These are phyloP conservation scores for Paulownia fortunei DNA, from an alignment of 257 asterid species.

Conservation along the genomic window DNA sequence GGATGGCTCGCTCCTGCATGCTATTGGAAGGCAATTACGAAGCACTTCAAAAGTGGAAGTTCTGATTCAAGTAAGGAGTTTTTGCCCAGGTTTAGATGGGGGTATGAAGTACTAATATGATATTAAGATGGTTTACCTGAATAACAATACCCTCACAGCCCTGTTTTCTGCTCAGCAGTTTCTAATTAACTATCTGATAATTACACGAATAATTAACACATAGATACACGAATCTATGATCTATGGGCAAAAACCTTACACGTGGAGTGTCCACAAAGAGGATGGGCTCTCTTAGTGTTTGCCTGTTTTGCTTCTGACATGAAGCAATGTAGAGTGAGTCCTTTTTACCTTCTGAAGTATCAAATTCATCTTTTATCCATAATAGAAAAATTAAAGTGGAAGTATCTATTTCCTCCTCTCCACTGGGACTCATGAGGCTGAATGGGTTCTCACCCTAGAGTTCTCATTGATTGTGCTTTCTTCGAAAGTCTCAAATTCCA, in stretches of 20 bases:
- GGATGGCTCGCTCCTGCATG: slow-evolving; percentile 63
- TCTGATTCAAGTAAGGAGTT: slow-evolving; percentile 68
- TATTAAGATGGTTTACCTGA: not conserved
- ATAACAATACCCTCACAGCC: not conserved
- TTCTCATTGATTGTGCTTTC: not conserved
- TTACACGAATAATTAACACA: not conserved
- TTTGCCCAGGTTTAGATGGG: slow-evolving; percentile 12
- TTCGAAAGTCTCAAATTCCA: not conserved
- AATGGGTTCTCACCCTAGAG: not conserved
- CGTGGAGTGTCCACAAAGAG: not conserved
- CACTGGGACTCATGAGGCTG: not conserved
- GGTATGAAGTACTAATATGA: not conserved
- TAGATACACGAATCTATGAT: not conserved
- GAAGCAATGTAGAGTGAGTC: not conserved
- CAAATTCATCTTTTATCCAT: not conserved
- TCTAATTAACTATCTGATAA: not conserved
- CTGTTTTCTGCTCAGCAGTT: slow-evolving; percentile 7
- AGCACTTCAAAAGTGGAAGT: slow-evolving; percentile 68
- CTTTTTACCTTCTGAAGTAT: slow-evolving; percentile 1
- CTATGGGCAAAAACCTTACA: slow-evolving; percentile 3
- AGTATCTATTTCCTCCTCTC: slow-evolving; percentile 17
- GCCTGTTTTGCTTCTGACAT: not conserved
- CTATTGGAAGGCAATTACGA: slow-evolving; percentile 72
- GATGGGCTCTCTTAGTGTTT: not conserved
- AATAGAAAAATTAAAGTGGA: not conserved